Evolutionary conservation across 2,329 filamentous ascomycete species (phyloP).

Genomic region (Arthrinium puccinioides): DNA sequence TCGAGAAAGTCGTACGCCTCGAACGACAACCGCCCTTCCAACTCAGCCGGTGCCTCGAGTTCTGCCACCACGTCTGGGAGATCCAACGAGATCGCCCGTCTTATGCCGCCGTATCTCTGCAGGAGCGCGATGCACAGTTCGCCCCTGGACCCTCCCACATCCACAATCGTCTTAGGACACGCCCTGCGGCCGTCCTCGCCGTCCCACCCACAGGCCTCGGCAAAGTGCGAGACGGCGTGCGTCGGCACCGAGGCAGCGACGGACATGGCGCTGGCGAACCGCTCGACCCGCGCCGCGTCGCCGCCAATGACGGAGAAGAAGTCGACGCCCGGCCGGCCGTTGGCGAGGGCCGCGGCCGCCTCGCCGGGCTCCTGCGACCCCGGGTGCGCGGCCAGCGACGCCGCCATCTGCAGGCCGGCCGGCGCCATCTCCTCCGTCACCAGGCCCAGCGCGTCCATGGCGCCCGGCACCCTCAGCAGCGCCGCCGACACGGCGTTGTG

Average conservation of each 20-base stretch:
- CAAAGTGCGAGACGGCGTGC: constrained; percentile 12
- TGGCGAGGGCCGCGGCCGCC: constrained; percentile 11
- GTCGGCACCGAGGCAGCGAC: constrained; percentile 12
- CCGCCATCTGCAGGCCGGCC: constrained; percentile 10
- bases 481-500: constrained; percentile 16
- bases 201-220: constrained; percentile 16
- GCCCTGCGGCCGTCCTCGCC: constrained; percentile 4
- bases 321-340: constrained; percentile 11
- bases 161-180: constrained; percentile 15
- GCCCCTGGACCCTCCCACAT: constrained; percentile 18
- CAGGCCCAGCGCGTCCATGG: constrained; percentile 12
- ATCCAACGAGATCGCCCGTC: constrained; percentile 12
- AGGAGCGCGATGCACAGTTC: constrained; percentile 15
- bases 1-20: constrained; percentile 13
- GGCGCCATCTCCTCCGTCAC: constrained; percentile 12
- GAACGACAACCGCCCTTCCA: constrained; percentile 8
- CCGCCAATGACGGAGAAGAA: constrained; percentile 17
- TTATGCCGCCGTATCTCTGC: constrained; percentile 9
- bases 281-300: constrained; percentile 13
- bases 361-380: constrained; percentile 18
- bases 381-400: constrained; percentile 14
- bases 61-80: constrained; percentile 17
- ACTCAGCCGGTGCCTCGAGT: constrained; percentile 11
- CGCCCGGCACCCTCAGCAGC: constrained; percentile 9
- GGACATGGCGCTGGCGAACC: constrained; percentile 18